Conservation (phyloP, 2,329 filamentous ascomycete genomes). For the Colletotrichum sp. region DNA sequence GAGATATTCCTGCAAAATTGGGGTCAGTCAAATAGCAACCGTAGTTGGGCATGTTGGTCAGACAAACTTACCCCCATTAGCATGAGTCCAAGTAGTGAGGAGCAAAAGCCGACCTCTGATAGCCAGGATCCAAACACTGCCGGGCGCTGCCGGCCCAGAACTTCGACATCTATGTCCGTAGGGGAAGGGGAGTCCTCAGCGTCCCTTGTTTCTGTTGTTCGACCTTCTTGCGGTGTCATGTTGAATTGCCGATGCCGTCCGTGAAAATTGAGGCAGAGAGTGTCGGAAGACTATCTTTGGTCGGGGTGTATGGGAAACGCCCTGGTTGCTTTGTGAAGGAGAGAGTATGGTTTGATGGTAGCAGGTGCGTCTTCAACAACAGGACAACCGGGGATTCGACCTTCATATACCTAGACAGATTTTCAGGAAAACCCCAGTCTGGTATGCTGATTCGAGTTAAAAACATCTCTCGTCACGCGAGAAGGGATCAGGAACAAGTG, state of each 20-base stretch:
- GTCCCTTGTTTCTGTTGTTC: background rate
- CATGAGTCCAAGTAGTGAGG: slow-evolving; percentile 67
- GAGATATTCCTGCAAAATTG: slow-evolving; percentile 65
- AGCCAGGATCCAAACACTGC: slow-evolving; percentile 54
- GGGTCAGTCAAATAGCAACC: background rate
- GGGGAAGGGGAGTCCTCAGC: background rate
- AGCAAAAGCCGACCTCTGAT: slow-evolving; percentile 66
- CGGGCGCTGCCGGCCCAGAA: slow-evolving; percentile 67
- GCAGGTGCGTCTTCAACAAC: background rate
- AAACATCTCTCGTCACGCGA: background rate
- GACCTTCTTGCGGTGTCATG: background rate
- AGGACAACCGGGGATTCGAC: background rate
- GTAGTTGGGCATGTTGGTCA: background rate
- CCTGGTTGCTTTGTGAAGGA: background rate
- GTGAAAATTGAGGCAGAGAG: background rate
- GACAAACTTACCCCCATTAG: slow-evolving; percentile 54
- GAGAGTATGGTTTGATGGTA: background rate
- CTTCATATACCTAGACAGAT: background rate
- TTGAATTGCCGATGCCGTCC: background rate
- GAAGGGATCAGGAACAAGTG: background rate
- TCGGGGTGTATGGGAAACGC: background rate
- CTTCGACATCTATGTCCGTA: slow-evolving; percentile 52
- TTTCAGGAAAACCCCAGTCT: background rate
- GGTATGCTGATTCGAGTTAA: background rate
- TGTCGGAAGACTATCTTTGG: background rate